Conservation (phyloP, 169 alveolate genomes). For the Plasmodium coatneyi region DNA sequence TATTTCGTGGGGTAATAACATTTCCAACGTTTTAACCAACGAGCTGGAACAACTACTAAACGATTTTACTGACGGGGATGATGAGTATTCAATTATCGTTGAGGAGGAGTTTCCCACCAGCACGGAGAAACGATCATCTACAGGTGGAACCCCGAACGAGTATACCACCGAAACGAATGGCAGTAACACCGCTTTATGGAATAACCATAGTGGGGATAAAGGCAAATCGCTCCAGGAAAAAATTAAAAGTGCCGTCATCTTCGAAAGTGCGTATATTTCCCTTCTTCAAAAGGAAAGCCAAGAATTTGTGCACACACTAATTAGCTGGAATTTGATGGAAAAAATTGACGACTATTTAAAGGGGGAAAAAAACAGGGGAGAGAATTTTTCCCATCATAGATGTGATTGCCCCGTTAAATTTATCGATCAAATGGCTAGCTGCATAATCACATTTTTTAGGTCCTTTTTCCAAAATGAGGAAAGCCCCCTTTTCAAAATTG, state of each 20-base stretch:
- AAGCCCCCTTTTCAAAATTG: slow-evolving; percentile 58
- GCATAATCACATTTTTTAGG: slow-evolving; percentile 45
- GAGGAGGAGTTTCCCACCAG: neutral
- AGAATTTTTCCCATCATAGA: neutral
- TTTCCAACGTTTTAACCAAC: slow-evolving; percentile 29
- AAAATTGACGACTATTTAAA: slow-evolving; percentile 32
- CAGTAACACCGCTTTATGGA: neutral
- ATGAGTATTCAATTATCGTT: neutral
- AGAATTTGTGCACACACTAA: slow-evolving; percentile 43
- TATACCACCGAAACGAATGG: neutral
- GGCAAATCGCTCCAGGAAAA: neutral
- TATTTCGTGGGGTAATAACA: slow-evolving; percentile 62
- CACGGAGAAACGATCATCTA: neutral
- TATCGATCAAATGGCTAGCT: slow-evolving; percentile 22
- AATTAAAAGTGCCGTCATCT: slow-evolving; percentile 10
- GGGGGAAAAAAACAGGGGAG: neutral
- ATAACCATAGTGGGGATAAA: neutral
- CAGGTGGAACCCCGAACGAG: neutral
- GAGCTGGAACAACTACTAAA: slow-evolving; percentile 32
- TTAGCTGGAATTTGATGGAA: slow-evolving; percentile 27
- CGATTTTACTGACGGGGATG: slow-evolving; percentile 13
- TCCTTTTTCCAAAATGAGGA: slow-evolving; percentile 58
- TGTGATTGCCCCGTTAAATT: neutral
- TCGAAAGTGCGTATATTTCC: slow-evolving; percentile 41
- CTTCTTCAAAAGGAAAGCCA: slow-evolving; percentile 58